phyloP scores from a whole-genome alignment of 257 asterid genomes.

The Phtheirospermum japonicum region DNA sequence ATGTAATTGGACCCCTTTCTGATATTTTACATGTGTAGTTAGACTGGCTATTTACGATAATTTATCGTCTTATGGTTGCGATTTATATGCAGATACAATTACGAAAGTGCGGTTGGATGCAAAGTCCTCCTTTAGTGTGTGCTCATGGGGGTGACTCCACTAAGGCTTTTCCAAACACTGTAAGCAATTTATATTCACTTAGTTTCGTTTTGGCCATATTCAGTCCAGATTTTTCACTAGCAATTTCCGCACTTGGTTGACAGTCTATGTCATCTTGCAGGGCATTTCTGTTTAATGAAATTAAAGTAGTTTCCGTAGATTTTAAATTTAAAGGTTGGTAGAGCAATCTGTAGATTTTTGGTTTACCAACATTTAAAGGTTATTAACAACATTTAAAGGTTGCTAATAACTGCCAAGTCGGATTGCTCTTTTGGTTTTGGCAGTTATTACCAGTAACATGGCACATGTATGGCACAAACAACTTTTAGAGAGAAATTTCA shows the following conservation, averaged over 20 bases:
- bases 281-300: background rate
- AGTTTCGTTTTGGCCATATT: constrained; percentile 8
- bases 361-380: no score
- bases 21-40: background rate
- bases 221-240: no score
- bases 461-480: background rate
- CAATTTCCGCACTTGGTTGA: background rate
- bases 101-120: constrained; percentile 72
- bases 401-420: constrained; percentile 3
- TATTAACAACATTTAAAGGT: no score
- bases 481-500: background rate
- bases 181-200: constrained; percentile 40
- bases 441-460: background rate
- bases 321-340: constrained; percentile 3
- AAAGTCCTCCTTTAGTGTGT: constrained; percentile 79
- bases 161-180: constrained; percentile 91
- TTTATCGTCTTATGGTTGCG: no score
- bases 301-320: background rate
- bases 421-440: constrained; percentile 6
- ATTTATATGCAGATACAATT: constrained; percentile 51
- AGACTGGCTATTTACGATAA: no score
- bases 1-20: constrained; percentile 8
- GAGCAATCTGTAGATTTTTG: no score
- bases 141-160: constrained; percentile 99
- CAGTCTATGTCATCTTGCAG: constrained; percentile 18